Evolutionary conservation across 768 basidiomycete genomes (phyloP).

Genomic region (Serpula lacrymans): DNA sequence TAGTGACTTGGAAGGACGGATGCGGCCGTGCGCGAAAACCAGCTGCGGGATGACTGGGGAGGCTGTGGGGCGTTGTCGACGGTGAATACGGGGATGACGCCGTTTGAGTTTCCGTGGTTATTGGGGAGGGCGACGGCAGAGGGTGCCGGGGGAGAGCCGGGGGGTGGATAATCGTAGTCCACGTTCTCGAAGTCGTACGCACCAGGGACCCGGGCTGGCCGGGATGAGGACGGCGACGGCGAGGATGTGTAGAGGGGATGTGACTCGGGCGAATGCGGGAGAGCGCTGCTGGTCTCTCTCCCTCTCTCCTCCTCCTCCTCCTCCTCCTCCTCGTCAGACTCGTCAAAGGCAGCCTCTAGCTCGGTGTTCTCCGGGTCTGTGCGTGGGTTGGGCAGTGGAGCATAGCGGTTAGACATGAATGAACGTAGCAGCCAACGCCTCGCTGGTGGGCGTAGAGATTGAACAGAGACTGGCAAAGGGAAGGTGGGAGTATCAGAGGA

Average conservation of each 20-base stretch:
- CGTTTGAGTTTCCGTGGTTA: constrained; percentile 72
- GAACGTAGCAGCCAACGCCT: not conserved
- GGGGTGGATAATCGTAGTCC: constrained; percentile 81
- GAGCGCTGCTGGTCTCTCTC: constrained; percentile 50
- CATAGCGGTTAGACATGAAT: constrained; percentile 58
- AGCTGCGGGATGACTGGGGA: constrained; percentile 37
- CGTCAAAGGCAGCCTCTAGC: constrained; percentile 87
- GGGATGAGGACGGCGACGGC: constrained; percentile 17
- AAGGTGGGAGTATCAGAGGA: constrained; percentile 1
- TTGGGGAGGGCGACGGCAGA: constrained; percentile 67
- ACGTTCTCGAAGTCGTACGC: constrained; percentile 78
- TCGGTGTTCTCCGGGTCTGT: constrained; percentile 51
- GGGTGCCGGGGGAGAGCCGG: constrained; percentile 72
- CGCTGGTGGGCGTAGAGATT: constrained; percentile 2
- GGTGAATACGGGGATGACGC: constrained; percentile 53
- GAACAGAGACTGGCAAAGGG: not conserved
- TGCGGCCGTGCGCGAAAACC: constrained; percentile 55
- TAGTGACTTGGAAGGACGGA: constrained; percentile 55
- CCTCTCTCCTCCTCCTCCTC: constrained; percentile 43
- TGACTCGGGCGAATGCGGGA: constrained; percentile 46
- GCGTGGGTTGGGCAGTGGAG: constrained; percentile 59
- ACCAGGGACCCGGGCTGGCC: constrained; percentile 29
- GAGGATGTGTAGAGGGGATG: constrained; percentile 26
- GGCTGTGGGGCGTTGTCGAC: constrained; percentile 21
- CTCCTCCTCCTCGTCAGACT: constrained; percentile 67